Evolutionary conservation across 805 yeast species (phyloP).

Genomic region (Wickerhamiella qilinensis): DNA sequence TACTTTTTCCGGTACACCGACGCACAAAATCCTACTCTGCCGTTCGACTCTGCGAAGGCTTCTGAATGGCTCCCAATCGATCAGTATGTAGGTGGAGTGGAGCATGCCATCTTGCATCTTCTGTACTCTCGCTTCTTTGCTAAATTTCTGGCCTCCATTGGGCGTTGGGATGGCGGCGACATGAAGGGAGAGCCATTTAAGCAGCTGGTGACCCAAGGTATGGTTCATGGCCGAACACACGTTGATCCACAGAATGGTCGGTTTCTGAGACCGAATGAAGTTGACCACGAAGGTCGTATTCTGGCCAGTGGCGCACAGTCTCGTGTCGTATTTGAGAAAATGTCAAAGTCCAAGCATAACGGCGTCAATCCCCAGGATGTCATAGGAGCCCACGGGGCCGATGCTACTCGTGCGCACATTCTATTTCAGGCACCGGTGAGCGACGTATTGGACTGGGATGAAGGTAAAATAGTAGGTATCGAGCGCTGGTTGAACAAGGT

Average conservation of each 20-base stretch:
- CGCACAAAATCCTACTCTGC: slow-evolving; percentile 37
- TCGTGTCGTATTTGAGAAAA: slow-evolving; percentile 56
- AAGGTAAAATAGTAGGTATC: slow-evolving; percentile 66
- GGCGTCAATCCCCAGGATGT: slow-evolving; percentile 83
- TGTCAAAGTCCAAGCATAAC: slow-evolving; percentile 92
- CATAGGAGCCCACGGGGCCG: slow-evolving; percentile 70
- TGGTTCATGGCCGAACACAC: slow-evolving; percentile 90
- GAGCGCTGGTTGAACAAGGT: slow-evolving; percentile 73
- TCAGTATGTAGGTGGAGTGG: slow-evolving; percentile 86
- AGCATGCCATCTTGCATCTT: slow-evolving; percentile 88
- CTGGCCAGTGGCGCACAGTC: slow-evolving; percentile 37
- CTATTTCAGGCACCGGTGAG: slow-evolving; percentile 80
- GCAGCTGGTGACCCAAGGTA: slow-evolving; percentile 79
- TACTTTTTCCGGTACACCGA: slow-evolving; percentile 77
- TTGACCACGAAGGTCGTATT: slow-evolving; percentile 25
- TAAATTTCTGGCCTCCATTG: slow-evolving; percentile 54
- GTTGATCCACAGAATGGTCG: slow-evolving; percentile 54
- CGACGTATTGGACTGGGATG: slow-evolving; percentile 83
- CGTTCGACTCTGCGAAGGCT: slow-evolving; percentile 39
- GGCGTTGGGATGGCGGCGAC: slow-evolving; percentile 48
- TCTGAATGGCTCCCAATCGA: slow-evolving; percentile 62
- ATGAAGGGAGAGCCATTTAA: slow-evolving; percentile 65
- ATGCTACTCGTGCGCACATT: slow-evolving; percentile 85
- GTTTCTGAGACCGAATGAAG: slow-evolving; percentile 66
- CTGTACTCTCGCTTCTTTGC: slow-evolving; percentile 74